phyloP scores from a whole-genome alignment of 1,139 yeast genomes.

The Debaryomyces nepalensis region DNA sequence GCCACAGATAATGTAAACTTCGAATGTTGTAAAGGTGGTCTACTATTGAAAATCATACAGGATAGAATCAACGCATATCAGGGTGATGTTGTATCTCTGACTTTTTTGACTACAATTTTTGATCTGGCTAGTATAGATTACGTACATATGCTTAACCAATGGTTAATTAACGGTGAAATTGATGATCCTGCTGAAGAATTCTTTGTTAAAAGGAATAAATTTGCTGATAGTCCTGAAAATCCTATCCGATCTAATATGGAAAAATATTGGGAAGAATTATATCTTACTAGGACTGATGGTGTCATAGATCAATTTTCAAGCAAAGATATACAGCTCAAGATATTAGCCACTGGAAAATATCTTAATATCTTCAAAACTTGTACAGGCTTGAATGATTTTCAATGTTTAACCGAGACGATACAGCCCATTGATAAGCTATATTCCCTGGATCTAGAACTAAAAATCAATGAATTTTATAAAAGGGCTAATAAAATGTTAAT shows the following conservation, averaged over 20 bases:
- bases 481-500: conserved; percentile 71
- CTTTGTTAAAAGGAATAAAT: conserved; percentile 56
- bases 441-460: conserved; percentile 60
- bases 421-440: conserved; percentile 48
- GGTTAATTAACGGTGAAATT: conserved; percentile 79
- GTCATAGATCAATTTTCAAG: conserved; percentile 66
- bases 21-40: conserved; percentile 68
- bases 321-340: conserved; percentile 61
- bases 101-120: conserved; percentile 57
- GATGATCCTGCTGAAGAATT: conserved; percentile 87
- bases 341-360: conserved; percentile 84
- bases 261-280: conserved; percentile 87
- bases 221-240: conserved; percentile 34
- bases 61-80: conserved; percentile 56
- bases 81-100: conserved; percentile 67
- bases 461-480: conserved; percentile 64
- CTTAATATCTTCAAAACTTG: conserved; percentile 73
- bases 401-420: conserved; percentile 32
- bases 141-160: conserved; percentile 67
- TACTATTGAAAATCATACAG: conserved; percentile 65
- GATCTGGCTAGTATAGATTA: conserved; percentile 67
- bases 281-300: conserved; percentile 75
- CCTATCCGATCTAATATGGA: conserved; percentile 60
- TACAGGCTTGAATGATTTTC: conserved; percentile 45
- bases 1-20: conserved; percentile 58